Evolutionary conservation across 192 early-diverging fungal species (phyloP), one percentile per base, ranked within the genome.

Genomic region (Coemansia aciculifera): DNA sequence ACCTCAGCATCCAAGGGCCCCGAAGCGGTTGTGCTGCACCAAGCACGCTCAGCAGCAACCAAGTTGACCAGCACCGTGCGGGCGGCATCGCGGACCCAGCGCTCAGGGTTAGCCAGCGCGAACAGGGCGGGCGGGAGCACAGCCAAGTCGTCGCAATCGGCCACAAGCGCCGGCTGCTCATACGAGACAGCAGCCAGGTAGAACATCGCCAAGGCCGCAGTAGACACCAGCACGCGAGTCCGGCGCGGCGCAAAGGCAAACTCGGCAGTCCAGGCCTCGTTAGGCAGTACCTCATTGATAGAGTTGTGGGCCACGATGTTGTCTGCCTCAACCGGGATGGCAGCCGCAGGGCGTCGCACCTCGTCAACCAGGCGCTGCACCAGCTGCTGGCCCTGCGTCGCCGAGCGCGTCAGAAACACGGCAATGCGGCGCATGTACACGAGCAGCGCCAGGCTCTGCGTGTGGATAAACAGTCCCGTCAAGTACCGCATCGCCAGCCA

Each of bases 141-240:
- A 3, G 68, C 65, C 34, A 82, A 59, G 10, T 57, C 57, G 38
- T 37, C 57, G 59, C 76, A 46, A 24, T 60, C 61, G 1, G 65
- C 74, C 44, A 82, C 46, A 13, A 52, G 62, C 7, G 38, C 34
- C 1, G 75, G 65, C 59, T 64, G 71, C 72, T 83, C 80, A 36
- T 77, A 77, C 0, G 80, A 77, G 1, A 83, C 74, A 3, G 80
- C 75, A 27, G 72, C 62, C n/a, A 83, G 64, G 23, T 77, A 83
- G 54, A 67, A 78, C 56, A 78, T 61, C 0, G 80, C 75, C 42
- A 83, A 63, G 3, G 59, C 69, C 3, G 66, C 75, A 0, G 72
- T 74, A 27, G 80, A 77, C 10, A 74, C 63, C 24, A 77, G 63
- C 38, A 67, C 31, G 2, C 40, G 43, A 13, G 48, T 5, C 1